phyloP scores from a whole-genome alignment of 2,329 filamentous ascomycete species.

The Fusarium xyrophilum region DNA sequence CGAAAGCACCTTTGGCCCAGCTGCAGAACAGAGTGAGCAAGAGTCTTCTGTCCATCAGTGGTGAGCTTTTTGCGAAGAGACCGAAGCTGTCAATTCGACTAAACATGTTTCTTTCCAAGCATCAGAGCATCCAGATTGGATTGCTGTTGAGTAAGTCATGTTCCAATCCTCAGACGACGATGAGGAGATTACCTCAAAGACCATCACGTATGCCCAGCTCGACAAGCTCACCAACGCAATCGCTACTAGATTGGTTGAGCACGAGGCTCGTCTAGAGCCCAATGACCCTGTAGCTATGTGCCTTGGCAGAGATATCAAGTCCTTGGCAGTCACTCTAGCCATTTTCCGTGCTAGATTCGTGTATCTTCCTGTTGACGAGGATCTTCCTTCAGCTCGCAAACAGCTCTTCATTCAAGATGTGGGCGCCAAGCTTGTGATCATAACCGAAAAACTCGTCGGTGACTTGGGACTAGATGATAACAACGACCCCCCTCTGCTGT shows the following conservation, averaged over 20 bases:
- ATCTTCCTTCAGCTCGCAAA: slow-evolving; percentile 4
- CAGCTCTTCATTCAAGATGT: slow-evolving; percentile 18
- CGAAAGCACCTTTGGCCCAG: background rate
- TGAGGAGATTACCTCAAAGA: background rate
- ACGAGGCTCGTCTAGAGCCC: background rate
- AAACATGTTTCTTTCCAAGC: background rate
- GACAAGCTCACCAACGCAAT: slow-evolving; percentile 4
- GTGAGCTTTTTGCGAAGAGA: accelerated
- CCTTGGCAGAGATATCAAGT: slow-evolving; percentile 11
- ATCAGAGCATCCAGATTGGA: slow-evolving; percentile 6
- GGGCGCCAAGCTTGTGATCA: slow-evolving; percentile 1
- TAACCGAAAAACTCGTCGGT: background rate
- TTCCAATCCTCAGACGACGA: background rate
- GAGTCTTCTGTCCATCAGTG: background rate
- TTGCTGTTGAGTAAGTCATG: slow-evolving; percentile 9
- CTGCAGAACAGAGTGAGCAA: background rate
- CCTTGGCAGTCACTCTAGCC: slow-evolving; percentile 6
- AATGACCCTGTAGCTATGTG: slow-evolving; percentile 12
- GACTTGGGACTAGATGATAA: background rate
- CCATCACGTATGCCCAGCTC: slow-evolving; percentile 1
- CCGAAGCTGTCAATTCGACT: background rate
- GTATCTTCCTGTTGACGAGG: slow-evolving; percentile 9
- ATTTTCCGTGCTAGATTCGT: slow-evolving; percentile 12
- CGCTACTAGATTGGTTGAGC: background rate
- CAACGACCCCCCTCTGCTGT: background rate